phyloP scores from a whole-genome alignment of 2,329 filamentous ascomycete species.

The Sporothrix curviconia region DNA sequence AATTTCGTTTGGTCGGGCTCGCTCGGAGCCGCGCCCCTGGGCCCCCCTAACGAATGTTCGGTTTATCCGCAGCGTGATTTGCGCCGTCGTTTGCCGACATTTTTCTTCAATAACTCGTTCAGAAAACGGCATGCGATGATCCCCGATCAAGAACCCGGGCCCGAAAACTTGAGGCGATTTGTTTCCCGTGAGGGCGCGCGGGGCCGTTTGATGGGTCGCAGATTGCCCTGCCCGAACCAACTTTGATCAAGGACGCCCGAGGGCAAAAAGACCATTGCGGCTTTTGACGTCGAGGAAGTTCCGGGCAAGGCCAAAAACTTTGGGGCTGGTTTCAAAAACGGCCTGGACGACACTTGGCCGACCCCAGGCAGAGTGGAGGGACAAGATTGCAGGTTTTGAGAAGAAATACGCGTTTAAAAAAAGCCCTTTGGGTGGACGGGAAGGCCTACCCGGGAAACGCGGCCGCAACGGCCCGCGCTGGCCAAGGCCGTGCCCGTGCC shows the following conservation, averaged over 20 bases:
- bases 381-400: constrained; percentile 83
- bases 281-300: constrained; percentile 89
- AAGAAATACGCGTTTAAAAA: constrained; percentile 59
- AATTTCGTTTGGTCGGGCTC: constrained; percentile 95
- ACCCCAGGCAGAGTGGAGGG: constrained; percentile 89
- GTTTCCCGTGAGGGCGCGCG: constrained; percentile 71
- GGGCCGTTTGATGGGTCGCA: constrained; percentile 77
- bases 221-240: constrained; percentile 81
- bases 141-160: constrained; percentile 60
- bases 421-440: constrained; percentile 90
- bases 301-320: constrained; percentile 91
- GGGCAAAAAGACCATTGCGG: constrained; percentile 66
- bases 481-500: constrained; percentile 64
- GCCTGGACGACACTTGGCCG: constrained; percentile 89
- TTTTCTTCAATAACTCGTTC: constrained; percentile 99
- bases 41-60: constrained; percentile 91
- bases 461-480: constrained; percentile 45
- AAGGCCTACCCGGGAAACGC: constrained; percentile 67
- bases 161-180: constrained; percentile 62
- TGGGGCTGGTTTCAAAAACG: constrained; percentile 84
- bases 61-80: constrained; percentile 89
- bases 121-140: constrained; percentile 99
- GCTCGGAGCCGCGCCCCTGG: constrained; percentile 95
- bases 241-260: constrained; percentile 67
- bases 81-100: constrained; percentile 84